Base-by-base conservation (phyloP, 192 early-diverging fungal genomes). In the Endogone sp. region DNA sequence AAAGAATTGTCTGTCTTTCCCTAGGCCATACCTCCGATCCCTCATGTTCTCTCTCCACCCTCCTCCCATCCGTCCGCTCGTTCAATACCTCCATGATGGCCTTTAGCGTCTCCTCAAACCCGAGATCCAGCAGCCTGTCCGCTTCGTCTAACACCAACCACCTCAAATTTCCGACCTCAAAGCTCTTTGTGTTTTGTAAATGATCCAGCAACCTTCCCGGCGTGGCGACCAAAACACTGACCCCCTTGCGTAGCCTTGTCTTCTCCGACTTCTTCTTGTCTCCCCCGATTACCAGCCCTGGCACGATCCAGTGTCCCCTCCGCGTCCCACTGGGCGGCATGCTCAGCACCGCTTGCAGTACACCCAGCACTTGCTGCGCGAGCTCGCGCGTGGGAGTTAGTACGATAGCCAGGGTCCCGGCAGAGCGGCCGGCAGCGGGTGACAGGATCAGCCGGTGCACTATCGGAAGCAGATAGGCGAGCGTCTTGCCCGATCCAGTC, bases 61-160 rank as follows among this genome's bases (percentile, higher is more conserved):
- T 56, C 27, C 67, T 73, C 60, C 64, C 37, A 58, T 67, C 74
- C 13, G 78, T 81, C 30, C 82, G 76, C 9, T 83, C 82, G 71
- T 84, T 86, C 30, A 94, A 71, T 56, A 91, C 73, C 62, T 83
- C 78, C 68, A 92, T 71, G 56, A 92, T 94, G 37, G 84, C 78
- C 49, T 84, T 83, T 67, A 94, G 78, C 21, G 89, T 90, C 65
- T 92, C 89, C 62, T 92, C 90, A 63, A 94, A 98, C 2, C 98
- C 98, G 20, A 97, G 86, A 67, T 99, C 95, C 65, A 99, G 80
- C 69, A 99, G 82, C 13, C 94, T 85, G 84, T 99, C 98, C 10
- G 96, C 98, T 79, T 99, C 98, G 79, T 99, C 98, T 26, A 99
- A 80, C 3, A 99, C 93, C 27, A 99, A 72, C 98, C 98, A 99